These are phyloP conservation scores for Tolypocladium cylindrosporum DNA, from an alignment of 2,329 filamentous ascomycete genomes.

Conservation along the genomic window DNA sequence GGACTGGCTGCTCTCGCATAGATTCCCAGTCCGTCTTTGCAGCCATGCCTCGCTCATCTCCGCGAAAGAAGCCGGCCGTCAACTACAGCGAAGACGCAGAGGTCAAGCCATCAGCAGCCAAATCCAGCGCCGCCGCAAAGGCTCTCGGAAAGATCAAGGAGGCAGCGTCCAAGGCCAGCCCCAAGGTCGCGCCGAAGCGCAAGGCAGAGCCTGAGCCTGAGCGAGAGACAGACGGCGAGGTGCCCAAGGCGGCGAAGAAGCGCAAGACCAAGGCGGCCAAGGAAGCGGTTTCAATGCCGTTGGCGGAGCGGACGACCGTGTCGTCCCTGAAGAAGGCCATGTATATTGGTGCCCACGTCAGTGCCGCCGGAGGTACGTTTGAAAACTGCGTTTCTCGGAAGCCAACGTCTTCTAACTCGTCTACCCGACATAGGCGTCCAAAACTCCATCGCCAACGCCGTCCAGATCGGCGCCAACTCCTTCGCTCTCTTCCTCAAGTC, in stretches of 20 bases:
- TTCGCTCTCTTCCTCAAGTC: constrained; percentile 95
- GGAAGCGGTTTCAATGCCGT: constrained; percentile 41
- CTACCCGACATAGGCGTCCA: constrained; percentile 57
- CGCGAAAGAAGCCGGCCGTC: constrained; percentile 19
- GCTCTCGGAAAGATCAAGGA: background rate
- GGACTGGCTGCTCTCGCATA: background rate
- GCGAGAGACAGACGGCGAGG: constrained; percentile 10
- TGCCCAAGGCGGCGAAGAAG: constrained; percentile 29
- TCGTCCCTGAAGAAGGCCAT: constrained; percentile 56
- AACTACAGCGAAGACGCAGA: constrained; percentile 21
- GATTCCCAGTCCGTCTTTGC: background rate
- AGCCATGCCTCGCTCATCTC: constrained; percentile 23
- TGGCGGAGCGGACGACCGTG: constrained; percentile 58
- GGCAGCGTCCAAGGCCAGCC: constrained; percentile 1
- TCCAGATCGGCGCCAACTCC: constrained; percentile 79
- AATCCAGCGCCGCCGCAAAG: constrained; percentile 8
- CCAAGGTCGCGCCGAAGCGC: constrained; percentile 11
- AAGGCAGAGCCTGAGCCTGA: constrained; percentile 7
- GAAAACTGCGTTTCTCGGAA: background rate
- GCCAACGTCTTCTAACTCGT: background rate
- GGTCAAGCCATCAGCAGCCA: constrained; percentile 4
- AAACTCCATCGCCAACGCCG: constrained; percentile 69
- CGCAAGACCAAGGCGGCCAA: constrained; percentile 27
- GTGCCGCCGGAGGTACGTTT: constrained; percentile 66
- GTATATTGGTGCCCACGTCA: constrained; percentile 88